phyloP scores from a whole-genome alignment of 2,329 filamentous ascomycete genomes.

The Aspergillus melleus region DNA sequence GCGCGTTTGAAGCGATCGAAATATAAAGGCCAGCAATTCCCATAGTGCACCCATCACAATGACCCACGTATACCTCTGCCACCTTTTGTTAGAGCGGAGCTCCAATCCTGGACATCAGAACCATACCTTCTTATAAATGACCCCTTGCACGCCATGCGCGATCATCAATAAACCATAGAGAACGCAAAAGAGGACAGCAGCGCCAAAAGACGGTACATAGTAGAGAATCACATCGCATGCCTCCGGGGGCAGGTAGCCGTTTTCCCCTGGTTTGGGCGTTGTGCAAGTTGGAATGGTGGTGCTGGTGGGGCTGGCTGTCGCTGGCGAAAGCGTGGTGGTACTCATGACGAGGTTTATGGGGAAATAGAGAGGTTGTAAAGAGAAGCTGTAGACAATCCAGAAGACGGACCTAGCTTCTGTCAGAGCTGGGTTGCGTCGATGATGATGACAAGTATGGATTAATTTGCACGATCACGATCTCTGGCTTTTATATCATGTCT shows the following conservation, averaged over 20 bases:
- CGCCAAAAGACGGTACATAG: slow-evolving; percentile 32
- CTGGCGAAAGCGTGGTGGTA: not conserved
- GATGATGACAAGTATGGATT: too few species aligned
- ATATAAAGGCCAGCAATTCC: slow-evolving; percentile 42
- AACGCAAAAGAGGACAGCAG: slow-evolving; percentile 34
- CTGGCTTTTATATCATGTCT: too few species aligned
- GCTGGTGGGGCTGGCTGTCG: not conserved
- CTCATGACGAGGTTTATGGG: slow-evolving; percentile 4
- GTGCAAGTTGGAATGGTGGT: slow-evolving; percentile 19
- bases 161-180: slow-evolving; percentile 33
- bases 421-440: too few species aligned
- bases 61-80: slow-evolving; percentile 44
- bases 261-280: slow-evolving; percentile 30
- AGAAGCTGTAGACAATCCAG: not conserved
- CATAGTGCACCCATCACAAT: slow-evolving; percentile 45
- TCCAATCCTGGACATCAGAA: not conserved
- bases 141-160: slow-evolving; percentile 33
- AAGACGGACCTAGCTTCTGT: not conserved
- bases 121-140: slow-evolving; percentile 31
- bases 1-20: slow-evolving; percentile 42
- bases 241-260: slow-evolving; percentile 39
- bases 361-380: not conserved
- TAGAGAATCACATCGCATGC: slow-evolving; percentile 36
- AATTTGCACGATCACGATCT: not conserved
- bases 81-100: not conserved